Evolutionary conservation across 164 flowering plant genomes (phyloP), one percentile per base, ranked within the genome.

Genomic region (Vitis cinerea): DNA sequence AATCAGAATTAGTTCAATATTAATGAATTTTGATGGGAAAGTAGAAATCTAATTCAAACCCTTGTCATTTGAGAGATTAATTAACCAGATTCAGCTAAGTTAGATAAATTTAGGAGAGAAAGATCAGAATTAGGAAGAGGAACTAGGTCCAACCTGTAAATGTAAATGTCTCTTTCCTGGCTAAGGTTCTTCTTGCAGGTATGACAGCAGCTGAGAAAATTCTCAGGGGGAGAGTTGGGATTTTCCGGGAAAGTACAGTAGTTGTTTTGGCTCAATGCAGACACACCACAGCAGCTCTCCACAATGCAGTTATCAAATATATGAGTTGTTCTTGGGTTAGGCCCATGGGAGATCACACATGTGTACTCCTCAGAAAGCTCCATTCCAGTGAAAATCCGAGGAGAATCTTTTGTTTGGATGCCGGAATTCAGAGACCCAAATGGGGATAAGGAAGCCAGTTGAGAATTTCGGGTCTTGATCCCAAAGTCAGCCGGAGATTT

Each of bases 361-460:
- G 90, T 88, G 30, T 88, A 83, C 14, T 83, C 87, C 74, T 88
- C 93, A 49, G 88, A 85, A 19, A 75, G 75, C 78, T 85, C 87
- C 83, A 88, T 82, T 44, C 76, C 69, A 2, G 74, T 66, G 61
- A 65, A 63, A 54, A 29, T 55, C 37, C 9, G 27, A 6, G 74
- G 60, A 47, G 75, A 69, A n/a, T 68, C 66, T 56, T 65, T 51
- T 53, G 77, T 50, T 68, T 65, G 76, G 70, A 23, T 57, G 30
- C 73, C 65, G 23, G 75, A 70, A 56, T 75, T 75, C 6, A 55
- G 50, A 47, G 72, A 57, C 29, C 79, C 77, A 59, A 51, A 30
- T 44, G 64, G 48, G 8, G 76, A 54, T 10, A 61, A 19, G 53
- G 50, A 29, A 65, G 53, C 15, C 16, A 19, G 7, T 9, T 72